A percentile compares a stretch with the other conserved stretches of the same genome.
Evolutionary conservation across 768 basidiomycete genomes (phyloP).

Genomic region (Phylloporus arenicola): DNA sequence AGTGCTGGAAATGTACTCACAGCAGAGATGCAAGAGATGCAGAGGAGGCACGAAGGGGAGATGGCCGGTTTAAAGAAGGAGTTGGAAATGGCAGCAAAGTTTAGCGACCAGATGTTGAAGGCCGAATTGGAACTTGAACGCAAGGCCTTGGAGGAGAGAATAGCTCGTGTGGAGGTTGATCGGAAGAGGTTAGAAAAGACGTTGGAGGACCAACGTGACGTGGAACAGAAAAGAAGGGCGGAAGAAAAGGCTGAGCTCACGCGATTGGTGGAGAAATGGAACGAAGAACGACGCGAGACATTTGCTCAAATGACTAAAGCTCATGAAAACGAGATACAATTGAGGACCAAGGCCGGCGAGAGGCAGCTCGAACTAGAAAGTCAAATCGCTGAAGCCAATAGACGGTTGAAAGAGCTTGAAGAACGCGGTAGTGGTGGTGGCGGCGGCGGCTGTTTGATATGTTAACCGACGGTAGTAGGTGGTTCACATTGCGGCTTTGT

Average conservation of each 20-base stretch:
- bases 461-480: background rate
- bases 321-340: background rate
- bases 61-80: slow-evolving; percentile 37
- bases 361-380: background rate
- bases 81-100: slow-evolving; percentile 35
- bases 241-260: background rate
- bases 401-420: background rate
- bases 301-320: background rate
- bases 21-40: slow-evolving; percentile 32
- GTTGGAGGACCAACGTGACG: slow-evolving; percentile 1
- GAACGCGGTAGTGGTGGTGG: background rate
- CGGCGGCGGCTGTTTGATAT: background rate
- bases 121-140: slow-evolving; percentile 3
- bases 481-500: no score
- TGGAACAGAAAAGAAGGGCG: background rate
- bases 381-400: background rate
- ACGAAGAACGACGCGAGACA: background rate
- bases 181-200: background rate
- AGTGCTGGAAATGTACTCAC: slow-evolving; percentile 40
- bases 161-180: background rate
- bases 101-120: background rate
- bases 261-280: background rate
- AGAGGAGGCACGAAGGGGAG: slow-evolving; percentile 28
- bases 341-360: background rate
- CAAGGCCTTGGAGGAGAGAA: slow-evolving; percentile 2